Conservation (phyloP, 495 filamentous ascomycete genomes). For the Mytilinidion resinicola region DNA sequence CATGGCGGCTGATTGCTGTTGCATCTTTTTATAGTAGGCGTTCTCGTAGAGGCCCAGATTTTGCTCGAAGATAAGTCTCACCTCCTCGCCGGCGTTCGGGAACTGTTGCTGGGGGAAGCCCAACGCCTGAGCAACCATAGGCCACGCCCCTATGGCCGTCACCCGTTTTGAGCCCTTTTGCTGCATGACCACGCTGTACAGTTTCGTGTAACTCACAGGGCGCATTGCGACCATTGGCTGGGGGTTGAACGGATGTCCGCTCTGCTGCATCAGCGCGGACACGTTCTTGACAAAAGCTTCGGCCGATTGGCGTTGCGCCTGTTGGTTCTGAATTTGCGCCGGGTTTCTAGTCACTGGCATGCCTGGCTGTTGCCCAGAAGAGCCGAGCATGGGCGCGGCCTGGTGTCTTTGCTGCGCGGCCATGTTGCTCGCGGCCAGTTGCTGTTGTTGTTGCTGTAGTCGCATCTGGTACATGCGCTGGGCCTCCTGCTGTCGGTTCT, state of each 20-base stretch:
- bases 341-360: constrained; percentile 47
- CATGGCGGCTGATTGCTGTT: constrained; percentile 10
- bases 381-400: constrained; percentile 24
- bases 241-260: constrained; percentile 60
- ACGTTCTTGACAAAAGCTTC: constrained; percentile 73
- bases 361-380: constrained; percentile 36
- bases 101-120: constrained; percentile 61
- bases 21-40: constrained; percentile 6
- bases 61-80: constrained; percentile 65
- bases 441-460: constrained; percentile 58
- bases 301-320: constrained; percentile 40
- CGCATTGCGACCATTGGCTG: constrained; percentile 66
- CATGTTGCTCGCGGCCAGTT: constrained; percentile 42
- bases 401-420: constrained; percentile 37
- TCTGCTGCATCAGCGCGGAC: constrained; percentile 61
- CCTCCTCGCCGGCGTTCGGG: constrained; percentile 57
- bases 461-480: constrained; percentile 38
- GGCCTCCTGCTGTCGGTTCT: constrained; percentile 34
- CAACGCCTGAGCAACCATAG: constrained; percentile 58
- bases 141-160: constrained; percentile 62
- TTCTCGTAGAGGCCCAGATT: constrained; percentile 66
- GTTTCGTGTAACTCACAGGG: constrained; percentile 60
- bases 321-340: constrained; percentile 14
- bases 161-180: constrained; percentile 68
- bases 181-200: constrained; percentile 70